Base-by-base conservation (phyloP, 768 basidiomycete species). In the Boletus patriciae region DNA sequence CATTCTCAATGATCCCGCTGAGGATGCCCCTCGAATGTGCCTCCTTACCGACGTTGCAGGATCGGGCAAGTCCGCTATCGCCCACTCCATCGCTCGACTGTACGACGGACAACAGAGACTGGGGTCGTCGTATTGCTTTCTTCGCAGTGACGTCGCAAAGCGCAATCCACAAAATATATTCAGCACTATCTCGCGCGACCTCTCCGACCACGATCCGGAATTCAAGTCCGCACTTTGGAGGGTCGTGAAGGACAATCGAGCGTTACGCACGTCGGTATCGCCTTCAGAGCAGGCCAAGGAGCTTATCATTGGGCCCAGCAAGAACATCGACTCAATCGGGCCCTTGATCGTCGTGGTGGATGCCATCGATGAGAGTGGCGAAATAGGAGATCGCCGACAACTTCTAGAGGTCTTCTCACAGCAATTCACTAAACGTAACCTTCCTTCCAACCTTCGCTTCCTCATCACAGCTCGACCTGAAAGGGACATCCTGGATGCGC, bases 71-170 rank as follows among this genome's bases (percentile, higher is more conserved):
- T 69, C 72, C 6, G 55, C 63, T 0, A 45, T 72, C 27, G 72
- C 71, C 10, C 63, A 68, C 44, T 59, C 65, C 11, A 62, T 68
- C 23, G 68, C 71, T 41, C 43, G 38, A 18, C 37, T 56, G 18
- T 69, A 68, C 18, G 60, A 66, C 11, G 49, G 50, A 4, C 55
- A 68, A 36, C 18, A 55, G n/a, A 61, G 71, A 27, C 60, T 73
- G 1, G 72, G 71, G 13, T 69, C 71, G 27, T 66, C 66, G 4
- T 65, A 68, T n/a, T 74, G 62, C 45, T 67, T 73, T 47, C 48
- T 59, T 23, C 57, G 49, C 5, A 51, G 41, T 9, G 50, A 40
- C 19, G 31, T 57, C 18, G 53, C 44, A 29, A 56, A 27, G 41
- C 63, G 61, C 31, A 55, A 66, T 25, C 25, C 25, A 25, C 25